phyloP scores from a whole-genome alignment of 306 rosid genomes.

The Prunus mume region DNA sequence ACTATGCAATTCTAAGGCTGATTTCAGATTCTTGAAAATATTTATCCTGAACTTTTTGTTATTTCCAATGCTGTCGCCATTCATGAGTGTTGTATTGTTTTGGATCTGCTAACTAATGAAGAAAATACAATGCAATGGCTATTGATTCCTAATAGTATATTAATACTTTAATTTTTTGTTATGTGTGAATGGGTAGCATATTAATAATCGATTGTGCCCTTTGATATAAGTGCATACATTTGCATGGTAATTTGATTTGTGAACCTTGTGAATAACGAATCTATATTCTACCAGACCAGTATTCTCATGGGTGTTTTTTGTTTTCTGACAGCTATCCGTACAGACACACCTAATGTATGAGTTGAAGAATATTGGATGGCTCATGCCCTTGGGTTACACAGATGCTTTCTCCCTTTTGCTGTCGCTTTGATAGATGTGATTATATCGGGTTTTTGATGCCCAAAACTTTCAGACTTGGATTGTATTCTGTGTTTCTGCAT shows the following conservation, averaged over 20 bases:
- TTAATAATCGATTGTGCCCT: background rate
- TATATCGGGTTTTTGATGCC: background rate
- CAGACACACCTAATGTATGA: slow-evolving; percentile 49
- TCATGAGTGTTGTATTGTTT: background rate
- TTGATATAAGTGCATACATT: background rate
- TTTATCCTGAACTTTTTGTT: no score
- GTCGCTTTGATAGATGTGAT: slow-evolving; percentile 3
- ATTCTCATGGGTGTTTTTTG: background rate
- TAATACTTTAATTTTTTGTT: background rate
- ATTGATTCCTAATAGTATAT: background rate
- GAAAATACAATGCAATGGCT: background rate
- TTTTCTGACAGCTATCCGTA: slow-evolving; percentile 45
- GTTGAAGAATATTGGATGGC: background rate
- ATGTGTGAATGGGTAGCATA: background rate
- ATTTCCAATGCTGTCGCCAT: no score
- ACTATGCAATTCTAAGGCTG: no score
- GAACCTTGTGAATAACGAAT: background rate
- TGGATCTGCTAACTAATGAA: background rate
- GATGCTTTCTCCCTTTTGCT: slow-evolving; percentile 1
- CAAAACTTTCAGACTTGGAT: background rate
- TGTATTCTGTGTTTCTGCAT: background rate
- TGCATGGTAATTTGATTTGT: background rate
- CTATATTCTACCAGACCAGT: background rate
- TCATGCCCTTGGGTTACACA: background rate
- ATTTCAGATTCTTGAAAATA: no score